A percentile compares a stretch with the other conserved stretches of the same genome.
phyloP scores from a whole-genome alignment of 2,329 filamentous ascomycete species.

The Alternaria postmessia region DNA sequence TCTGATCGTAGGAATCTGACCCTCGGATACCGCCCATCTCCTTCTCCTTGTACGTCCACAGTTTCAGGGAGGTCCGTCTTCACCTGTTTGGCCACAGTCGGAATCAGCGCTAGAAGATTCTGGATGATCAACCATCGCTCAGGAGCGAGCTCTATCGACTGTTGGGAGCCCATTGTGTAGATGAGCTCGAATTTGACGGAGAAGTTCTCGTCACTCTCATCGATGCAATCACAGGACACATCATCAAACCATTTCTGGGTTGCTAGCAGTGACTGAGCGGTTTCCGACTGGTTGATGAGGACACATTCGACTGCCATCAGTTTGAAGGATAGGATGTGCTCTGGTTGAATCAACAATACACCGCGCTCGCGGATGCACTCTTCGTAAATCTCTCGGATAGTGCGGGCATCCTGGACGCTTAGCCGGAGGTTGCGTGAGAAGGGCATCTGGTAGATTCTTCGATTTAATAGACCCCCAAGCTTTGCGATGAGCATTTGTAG shows the following conservation, averaged over 20 bases:
- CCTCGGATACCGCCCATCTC: slow-evolving; percentile 56
- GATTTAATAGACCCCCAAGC: slow-evolving; percentile 64
- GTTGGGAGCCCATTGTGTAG: slow-evolving; percentile 67
- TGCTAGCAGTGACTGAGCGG: slow-evolving; percentile 50
- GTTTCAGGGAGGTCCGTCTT: slow-evolving; percentile 45
- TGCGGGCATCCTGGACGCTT: slow-evolving; percentile 30
- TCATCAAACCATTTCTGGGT: slow-evolving; percentile 58
- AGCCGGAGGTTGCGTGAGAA: slow-evolving; percentile 63
- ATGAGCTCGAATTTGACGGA: slow-evolving; percentile 68
- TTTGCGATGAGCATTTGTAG: slow-evolving; percentile 63
- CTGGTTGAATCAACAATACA: slow-evolving; percentile 68
- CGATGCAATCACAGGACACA: slow-evolving; percentile 64
- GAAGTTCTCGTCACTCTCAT: slow-evolving; percentile 72
- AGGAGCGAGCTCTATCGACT: slow-evolving; percentile 61
- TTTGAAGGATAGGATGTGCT: slow-evolving; percentile 70
- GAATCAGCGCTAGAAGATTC: slow-evolving; percentile 59
- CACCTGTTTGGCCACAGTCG: slow-evolving; percentile 40
- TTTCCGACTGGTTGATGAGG: slow-evolving; percentile 35
- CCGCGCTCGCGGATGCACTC: slow-evolving; percentile 62
- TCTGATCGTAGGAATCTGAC: slow-evolving; percentile 59
- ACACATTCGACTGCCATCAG: slow-evolving; percentile 66
- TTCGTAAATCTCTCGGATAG: slow-evolving; percentile 52
- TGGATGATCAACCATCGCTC: slow-evolving; percentile 67
- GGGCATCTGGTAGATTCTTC: slow-evolving; percentile 65
- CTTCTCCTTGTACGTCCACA: slow-evolving; percentile 53